These are phyloP conservation scores for Globisporangium spiculum DNA, from an alignment of 352 stramenopile species.

Conservation along the genomic window DNA sequence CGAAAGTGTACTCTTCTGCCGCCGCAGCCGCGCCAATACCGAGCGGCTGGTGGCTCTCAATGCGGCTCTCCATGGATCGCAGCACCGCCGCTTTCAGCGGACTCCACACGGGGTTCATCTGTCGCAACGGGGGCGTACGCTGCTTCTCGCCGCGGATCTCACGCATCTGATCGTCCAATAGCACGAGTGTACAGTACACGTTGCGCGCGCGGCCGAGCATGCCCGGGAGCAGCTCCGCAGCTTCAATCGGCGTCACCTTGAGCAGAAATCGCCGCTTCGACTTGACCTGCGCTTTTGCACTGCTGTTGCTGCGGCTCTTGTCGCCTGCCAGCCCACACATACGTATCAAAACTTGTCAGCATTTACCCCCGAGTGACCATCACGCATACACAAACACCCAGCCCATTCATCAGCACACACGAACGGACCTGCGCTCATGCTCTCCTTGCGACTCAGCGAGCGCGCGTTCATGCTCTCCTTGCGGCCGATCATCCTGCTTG, in stretches of 20 bases:
- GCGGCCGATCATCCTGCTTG: slow-evolving; percentile 13
- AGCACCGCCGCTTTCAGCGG: slow-evolving; percentile 79
- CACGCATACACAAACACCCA: neutral
- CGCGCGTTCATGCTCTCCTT: slow-evolving; percentile 15
- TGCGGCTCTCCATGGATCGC: slow-evolving; percentile 68
- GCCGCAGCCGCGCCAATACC: slow-evolving; percentile 79
- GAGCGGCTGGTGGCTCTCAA: slow-evolving; percentile 83
- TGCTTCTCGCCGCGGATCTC: slow-evolving; percentile 89
- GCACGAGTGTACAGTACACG: slow-evolving; percentile 79
- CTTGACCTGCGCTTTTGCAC: slow-evolving; percentile 49
- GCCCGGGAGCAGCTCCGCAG: slow-evolving; percentile 57
- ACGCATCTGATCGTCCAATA: slow-evolving; percentile 79
- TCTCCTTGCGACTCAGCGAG: slow-evolving; percentile 21
- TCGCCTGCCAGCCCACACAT: neutral
- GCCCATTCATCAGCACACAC: neutral
- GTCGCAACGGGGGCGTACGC: slow-evolving; percentile 63
- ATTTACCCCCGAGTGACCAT: neutral
- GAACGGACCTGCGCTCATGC: slow-evolving; percentile 4
- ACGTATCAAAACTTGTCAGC: neutral
- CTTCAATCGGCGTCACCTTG: slow-evolving; percentile 86
- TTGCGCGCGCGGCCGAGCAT: slow-evolving; percentile 63
- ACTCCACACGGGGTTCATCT: slow-evolving; percentile 74
- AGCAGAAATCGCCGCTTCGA: slow-evolving; percentile 76
- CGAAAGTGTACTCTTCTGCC: slow-evolving; percentile 86
- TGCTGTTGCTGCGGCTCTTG: slow-evolving; percentile 18